Conservation (phyloP, 2,329 filamentous ascomycete species). For the Apiospora arundinis region DNA sequence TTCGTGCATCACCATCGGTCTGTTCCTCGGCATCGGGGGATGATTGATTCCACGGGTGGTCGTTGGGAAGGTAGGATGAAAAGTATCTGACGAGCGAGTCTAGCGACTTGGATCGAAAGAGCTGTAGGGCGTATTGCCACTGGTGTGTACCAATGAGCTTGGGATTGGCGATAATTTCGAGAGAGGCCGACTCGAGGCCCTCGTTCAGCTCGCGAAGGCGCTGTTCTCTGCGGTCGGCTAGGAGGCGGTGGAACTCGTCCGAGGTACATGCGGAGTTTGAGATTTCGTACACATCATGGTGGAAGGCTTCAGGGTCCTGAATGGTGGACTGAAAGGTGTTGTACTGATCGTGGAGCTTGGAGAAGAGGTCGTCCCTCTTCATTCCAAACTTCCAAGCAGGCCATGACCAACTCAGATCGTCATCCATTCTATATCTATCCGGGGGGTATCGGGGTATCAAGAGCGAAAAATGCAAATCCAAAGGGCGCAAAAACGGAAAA, state of each 20-base stretch:
- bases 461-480: background rate
- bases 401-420: constrained; percentile 58
- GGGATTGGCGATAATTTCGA: constrained; percentile 67
- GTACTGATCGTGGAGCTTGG: constrained; percentile 64
- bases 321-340: constrained; percentile 63
- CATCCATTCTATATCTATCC: constrained; percentile 54
- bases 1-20: constrained; percentile 23
- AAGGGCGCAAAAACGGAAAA: background rate
- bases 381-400: constrained; percentile 69
- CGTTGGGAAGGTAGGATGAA: constrained; percentile 61
- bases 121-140: constrained; percentile 64
- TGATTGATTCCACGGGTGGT: constrained; percentile 50
- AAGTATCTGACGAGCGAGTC: constrained; percentile 67
- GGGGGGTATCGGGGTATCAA: constrained; percentile 19
- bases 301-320: constrained; percentile 66
- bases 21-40: constrained; percentile 28
- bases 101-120: constrained; percentile 64
- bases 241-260: constrained; percentile 60
- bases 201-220: constrained; percentile 62
- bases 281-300: constrained; percentile 66
- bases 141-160: constrained; percentile 63
- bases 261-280: constrained; percentile 56
- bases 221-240: constrained; percentile 59
- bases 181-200: constrained; percentile 61
- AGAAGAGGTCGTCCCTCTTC: constrained; percentile 64